phyloP scores from a whole-genome alignment of 331 rosid genomes.

The Stylosanthes scabra region DNA sequence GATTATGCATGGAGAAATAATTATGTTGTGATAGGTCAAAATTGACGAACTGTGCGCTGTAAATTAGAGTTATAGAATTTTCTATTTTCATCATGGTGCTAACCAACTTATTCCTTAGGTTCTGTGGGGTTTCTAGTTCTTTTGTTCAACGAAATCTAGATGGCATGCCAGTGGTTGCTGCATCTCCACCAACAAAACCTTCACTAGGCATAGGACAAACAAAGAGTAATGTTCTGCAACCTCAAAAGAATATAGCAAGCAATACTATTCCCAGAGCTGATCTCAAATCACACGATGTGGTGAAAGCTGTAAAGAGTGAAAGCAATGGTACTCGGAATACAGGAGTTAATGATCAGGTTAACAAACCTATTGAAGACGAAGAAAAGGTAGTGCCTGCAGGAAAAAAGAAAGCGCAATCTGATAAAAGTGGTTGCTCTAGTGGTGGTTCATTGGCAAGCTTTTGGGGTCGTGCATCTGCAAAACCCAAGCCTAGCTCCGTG shows the following conservation, averaged over 20 bases:
- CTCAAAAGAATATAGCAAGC: conserved; percentile 44
- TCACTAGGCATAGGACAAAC: conserved; percentile 43
- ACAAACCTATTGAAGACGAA: conserved; percentile 57
- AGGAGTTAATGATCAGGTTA: conserved; percentile 50
- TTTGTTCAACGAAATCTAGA: conserved; percentile 66
- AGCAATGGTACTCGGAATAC: conserved; percentile 49
- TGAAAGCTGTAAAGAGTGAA: conserved; percentile 71
- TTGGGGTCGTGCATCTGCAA: conserved; percentile 89
- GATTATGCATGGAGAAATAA: background rate
- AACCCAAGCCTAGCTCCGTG: conserved; percentile 59
- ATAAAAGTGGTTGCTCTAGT: conserved; percentile 61
- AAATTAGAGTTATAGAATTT: conserved; percentile 15
- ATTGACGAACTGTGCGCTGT: conserved; percentile 4
- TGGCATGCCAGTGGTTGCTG: conserved; percentile 42
- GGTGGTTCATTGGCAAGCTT: conserved; percentile 82
- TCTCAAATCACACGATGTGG: conserved; percentile 51
- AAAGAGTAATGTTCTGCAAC: conserved; percentile 46
- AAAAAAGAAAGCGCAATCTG: conserved; percentile 67
- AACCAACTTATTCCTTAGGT: conserved; percentile 59
- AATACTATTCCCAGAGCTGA: conserved; percentile 54
- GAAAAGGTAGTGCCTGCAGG: conserved; percentile 60
- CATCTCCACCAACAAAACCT: conserved; percentile 51
- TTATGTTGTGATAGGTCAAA: background rate
- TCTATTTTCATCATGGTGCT: conserved; percentile 12
- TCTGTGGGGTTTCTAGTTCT: conserved; percentile 79